Percentiles rank a stretch among this genome's conserved stretches.
Conservation (phyloP, 192 early-diverging fungal genomes). For the Backusella westeae region DNA sequence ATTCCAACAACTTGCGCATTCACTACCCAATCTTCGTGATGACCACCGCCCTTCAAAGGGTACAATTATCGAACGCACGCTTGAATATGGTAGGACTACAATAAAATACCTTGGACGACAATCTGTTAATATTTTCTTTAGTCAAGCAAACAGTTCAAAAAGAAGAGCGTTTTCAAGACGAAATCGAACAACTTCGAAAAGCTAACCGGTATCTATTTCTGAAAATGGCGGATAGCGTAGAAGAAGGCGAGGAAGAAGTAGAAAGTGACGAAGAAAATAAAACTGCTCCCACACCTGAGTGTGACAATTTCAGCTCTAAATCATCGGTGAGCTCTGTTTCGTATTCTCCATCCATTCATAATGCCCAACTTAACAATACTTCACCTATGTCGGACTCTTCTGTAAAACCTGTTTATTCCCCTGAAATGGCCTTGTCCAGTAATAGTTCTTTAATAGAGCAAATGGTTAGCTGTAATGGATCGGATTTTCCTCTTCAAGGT, state of each 20-base stretch:
- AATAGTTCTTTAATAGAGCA: background rate
- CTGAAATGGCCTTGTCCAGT: background rate
- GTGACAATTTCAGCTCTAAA: background rate
- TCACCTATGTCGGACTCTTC: background rate
- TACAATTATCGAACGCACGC: slow-evolving; percentile 70
- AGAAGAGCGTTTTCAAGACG: slow-evolving; percentile 18
- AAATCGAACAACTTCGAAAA: slow-evolving; percentile 12
- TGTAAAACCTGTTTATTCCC: background rate
- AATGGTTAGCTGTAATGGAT: background rate
- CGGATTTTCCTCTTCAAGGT: background rate
- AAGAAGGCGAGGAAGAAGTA: background rate
- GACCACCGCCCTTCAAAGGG: slow-evolving; percentile 75
- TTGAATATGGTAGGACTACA: slow-evolving; percentile 51
- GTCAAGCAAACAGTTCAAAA: slow-evolving; percentile 16
- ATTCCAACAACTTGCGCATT: slow-evolving; percentile 77
- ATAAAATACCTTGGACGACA: background rate
- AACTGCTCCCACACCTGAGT: background rate
- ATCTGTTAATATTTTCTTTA: background rate
- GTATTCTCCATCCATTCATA: background rate
- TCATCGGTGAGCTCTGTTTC: background rate
- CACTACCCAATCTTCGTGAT: slow-evolving; percentile 65
- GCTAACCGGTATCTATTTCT: slow-evolving; percentile 4
- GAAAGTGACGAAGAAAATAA: slow-evolving; percentile 11
- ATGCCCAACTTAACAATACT: background rate
- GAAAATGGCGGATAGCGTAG: background rate